These are phyloP conservation scores for Cladosporium sp. DNA, from an alignment of 2,329 filamentous ascomycete species.

Conservation along the genomic window DNA sequence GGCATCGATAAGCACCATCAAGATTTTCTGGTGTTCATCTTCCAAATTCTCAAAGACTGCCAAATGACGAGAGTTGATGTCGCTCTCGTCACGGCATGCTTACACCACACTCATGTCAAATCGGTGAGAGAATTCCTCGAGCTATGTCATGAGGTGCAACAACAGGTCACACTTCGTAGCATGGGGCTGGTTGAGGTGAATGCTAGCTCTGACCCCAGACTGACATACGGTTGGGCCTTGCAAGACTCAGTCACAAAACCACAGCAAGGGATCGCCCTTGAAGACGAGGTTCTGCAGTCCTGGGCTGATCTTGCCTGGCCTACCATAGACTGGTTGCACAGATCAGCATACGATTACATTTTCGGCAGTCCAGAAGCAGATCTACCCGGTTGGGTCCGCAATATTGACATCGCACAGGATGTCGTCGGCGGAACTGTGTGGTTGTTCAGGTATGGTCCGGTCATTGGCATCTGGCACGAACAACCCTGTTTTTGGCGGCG, in stretches of 20 bases:
- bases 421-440: not conserved
- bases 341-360: constrained; percentile 6
- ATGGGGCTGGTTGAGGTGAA: not conserved
- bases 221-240: not conserved
- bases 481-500: too few species aligned
- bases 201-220: not conserved
- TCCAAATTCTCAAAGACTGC: not conserved
- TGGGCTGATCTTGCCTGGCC: too few species aligned
- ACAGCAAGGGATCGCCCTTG: not conserved
- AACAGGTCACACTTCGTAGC: not conserved
- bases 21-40: not conserved
- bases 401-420: not conserved
- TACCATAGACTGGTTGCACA: not conserved
- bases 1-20: not conserved
- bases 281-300: not conserved
- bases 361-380: not conserved
- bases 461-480: not conserved
- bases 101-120: not conserved
- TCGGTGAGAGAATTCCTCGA: not conserved
- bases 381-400: not conserved
- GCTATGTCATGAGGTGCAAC: not conserved
- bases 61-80: not conserved
- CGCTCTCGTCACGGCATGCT: not conserved
- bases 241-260: not conserved
- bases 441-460: not conserved